A percentile compares a stretch with the other conserved stretches of the same genome.
Conservation (phyloP, 257 asterid genomes). For the Solanum ahanhuiri region DNA sequence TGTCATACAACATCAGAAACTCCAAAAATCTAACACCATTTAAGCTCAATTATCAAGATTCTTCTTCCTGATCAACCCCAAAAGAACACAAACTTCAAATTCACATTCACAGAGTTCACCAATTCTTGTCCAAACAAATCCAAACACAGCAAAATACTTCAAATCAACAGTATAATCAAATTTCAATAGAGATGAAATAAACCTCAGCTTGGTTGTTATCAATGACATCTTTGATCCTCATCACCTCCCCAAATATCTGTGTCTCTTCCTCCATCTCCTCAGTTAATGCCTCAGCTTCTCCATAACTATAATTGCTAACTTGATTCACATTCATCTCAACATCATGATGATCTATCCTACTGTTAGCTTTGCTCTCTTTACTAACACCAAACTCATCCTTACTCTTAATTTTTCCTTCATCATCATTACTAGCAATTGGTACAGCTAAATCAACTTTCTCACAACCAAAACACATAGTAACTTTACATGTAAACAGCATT, state of each 20-base stretch:
- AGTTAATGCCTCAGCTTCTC: slow-evolving; percentile 84
- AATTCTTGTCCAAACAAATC: background rate
- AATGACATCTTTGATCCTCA: slow-evolving; percentile 63
- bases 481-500: slow-evolving; percentile 64
- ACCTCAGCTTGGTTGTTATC: slow-evolving; percentile 64
- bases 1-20: background rate
- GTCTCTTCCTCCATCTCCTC: slow-evolving; percentile 78
- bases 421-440: slow-evolving; percentile 26
- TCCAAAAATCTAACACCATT: background rate
- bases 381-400: slow-evolving; percentile 31
- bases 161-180: background rate
- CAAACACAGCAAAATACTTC: background rate
- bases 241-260: slow-evolving; percentile 50
- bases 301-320: slow-evolving; percentile 39
- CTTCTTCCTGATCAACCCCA: background rate
- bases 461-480: slow-evolving; percentile 65
- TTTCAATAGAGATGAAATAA: background rate
- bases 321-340: slow-evolving; percentile 40
- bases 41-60: background rate
- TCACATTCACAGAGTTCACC: background rate
- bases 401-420: slow-evolving; percentile 23
- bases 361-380: slow-evolving; percentile 54
- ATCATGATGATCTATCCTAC: slow-evolving; percentile 28
- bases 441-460: slow-evolving; percentile 50
- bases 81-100: background rate